Percentiles rank a stretch among this genome's conserved stretches.
These are phyloP conservation scores for Tubosaeta sp. DNA, from an alignment of 768 basidiomycete species.

Conservation along the genomic window DNA sequence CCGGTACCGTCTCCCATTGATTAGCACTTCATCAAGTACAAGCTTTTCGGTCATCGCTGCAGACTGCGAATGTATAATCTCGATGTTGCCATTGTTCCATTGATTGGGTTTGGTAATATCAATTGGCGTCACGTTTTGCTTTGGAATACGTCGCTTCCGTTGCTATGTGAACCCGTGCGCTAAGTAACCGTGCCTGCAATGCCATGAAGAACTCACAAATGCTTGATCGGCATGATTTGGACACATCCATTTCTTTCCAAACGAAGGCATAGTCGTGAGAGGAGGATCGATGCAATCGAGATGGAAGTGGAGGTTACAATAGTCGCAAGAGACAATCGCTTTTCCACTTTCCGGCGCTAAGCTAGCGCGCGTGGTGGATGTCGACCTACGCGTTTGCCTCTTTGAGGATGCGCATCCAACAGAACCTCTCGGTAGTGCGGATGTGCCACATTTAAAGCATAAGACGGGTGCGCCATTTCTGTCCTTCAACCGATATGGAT, in stretches of 20 bases:
- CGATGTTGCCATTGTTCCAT: constrained; percentile 90
- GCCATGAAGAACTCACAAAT: constrained; percentile 50
- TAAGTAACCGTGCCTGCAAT: constrained; percentile 1
- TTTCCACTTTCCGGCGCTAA: constrained; percentile 54
- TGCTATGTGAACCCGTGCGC: constrained; percentile 42
- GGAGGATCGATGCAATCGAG: constrained; percentile 95
- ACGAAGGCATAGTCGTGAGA: constrained; percentile 75
- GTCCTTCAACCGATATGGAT: constrained; percentile 82
- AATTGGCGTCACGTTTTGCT: constrained; percentile 60
- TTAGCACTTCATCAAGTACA: constrained; percentile 75
- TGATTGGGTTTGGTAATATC: constrained; percentile 71
- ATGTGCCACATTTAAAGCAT: constrained; percentile 86
- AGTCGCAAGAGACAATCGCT: constrained; percentile 89
- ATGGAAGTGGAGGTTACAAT: constrained; percentile 94
- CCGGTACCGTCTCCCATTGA: constrained; percentile 86
- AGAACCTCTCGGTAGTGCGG: constrained; percentile 60
- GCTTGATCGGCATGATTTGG: constrained; percentile 92
- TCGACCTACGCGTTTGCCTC: constrained; percentile 51
- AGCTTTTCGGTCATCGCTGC: constrained; percentile 45
- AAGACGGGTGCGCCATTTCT: constrained; percentile 78
- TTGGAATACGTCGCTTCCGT: constrained; percentile 76
- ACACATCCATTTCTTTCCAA: constrained; percentile 97
- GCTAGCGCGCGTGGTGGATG: constrained; percentile 33
- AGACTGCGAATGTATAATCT: constrained; percentile 69
- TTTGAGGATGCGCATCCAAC: constrained; percentile 49